Conservation (phyloP, 2,329 filamentous ascomycete genomes). For the Cercospora canescens region DNA sequence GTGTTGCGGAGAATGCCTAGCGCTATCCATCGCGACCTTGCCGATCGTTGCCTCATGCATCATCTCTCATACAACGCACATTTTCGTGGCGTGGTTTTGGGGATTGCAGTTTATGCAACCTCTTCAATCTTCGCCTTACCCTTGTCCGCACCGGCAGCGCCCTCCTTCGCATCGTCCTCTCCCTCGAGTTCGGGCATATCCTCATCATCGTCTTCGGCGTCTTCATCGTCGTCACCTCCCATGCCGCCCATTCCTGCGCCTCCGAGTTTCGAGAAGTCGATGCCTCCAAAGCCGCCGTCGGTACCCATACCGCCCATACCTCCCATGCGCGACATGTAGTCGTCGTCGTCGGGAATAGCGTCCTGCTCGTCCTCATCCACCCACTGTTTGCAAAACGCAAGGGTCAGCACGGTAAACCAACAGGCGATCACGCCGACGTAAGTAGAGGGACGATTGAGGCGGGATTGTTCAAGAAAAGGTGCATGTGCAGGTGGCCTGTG, state of each 20-base stretch:
- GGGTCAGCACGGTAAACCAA: slow-evolving; percentile 19
- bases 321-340: slow-evolving; percentile 53
- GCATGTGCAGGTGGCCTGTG: slow-evolving; percentile 10
- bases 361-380: slow-evolving; percentile 99
- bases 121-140: slow-evolving; percentile 47
- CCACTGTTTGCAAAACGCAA: slow-evolving; percentile 57
- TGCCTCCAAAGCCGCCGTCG: slow-evolving; percentile 31
- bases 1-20: neutral
- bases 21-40: neutral
- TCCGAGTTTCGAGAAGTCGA: slow-evolving; percentile 47
- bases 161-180: slow-evolving; percentile 46
- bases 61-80: neutral
- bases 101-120: slow-evolving; percentile 36
- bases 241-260: slow-evolving; percentile 57
- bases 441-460: slow-evolving; percentile 1
- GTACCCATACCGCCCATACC: slow-evolving; percentile 44
- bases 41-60: neutral
- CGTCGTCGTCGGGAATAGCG: slow-evolving; percentile 79
- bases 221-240: slow-evolving; percentile 48
- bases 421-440: slow-evolving; percentile 16
- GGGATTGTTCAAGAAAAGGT: slow-evolving; percentile 2
- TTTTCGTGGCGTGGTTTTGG: neutral
- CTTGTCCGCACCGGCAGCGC: slow-evolving; percentile 32
- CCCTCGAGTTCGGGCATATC: slow-evolving; percentile 76
- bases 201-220: slow-evolving; percentile 73